Evolutionary conservation across 1,139 yeast species (phyloP).

Genomic region (Magnusiomyces clavatus): DNA sequence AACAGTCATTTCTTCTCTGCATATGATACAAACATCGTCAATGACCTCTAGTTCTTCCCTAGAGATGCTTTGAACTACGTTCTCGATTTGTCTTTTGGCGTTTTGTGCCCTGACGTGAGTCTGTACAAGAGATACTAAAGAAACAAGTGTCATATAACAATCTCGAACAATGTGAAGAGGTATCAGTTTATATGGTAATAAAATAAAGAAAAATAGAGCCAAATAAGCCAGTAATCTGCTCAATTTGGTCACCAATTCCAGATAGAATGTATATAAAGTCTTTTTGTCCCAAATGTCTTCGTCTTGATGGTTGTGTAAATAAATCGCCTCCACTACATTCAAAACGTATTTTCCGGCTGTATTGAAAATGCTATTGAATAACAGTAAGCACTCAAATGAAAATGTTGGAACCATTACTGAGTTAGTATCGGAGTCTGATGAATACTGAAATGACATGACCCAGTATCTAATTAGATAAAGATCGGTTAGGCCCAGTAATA

Average conservation of each 20-base stretch:
- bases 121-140: conserved; percentile 42
- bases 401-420: conserved; percentile 43
- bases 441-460: conserved; percentile 35
- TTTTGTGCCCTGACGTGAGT: conserved; percentile 50
- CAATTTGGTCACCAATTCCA: conserved; percentile 45
- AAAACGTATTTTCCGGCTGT: conserved; percentile 44
- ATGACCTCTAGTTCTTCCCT: conserved; percentile 53
- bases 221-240: conserved; percentile 40
- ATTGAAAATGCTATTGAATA: conserved; percentile 49
- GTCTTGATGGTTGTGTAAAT: conserved; percentile 42
- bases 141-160: conserved; percentile 46
- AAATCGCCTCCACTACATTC: conserved; percentile 50
- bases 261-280: conserved; percentile 48
- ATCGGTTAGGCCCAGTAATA: conserved; percentile 44
- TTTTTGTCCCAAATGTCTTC: conserved; percentile 72
- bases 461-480: conserved; percentile 46
- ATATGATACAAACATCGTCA: conserved; percentile 67
- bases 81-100: conserved; percentile 60
- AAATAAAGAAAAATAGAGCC: conserved; percentile 42
- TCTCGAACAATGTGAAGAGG: conserved; percentile 68
- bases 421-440: conserved; percentile 2
- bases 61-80: conserved; percentile 45
- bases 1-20: conserved; percentile 71
- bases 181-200: conserved; percentile 40
- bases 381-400: conserved; percentile 70